phyloP scores from a whole-genome alignment of 345 rosid genomes.

The Bruguiera parviflora region DNA sequence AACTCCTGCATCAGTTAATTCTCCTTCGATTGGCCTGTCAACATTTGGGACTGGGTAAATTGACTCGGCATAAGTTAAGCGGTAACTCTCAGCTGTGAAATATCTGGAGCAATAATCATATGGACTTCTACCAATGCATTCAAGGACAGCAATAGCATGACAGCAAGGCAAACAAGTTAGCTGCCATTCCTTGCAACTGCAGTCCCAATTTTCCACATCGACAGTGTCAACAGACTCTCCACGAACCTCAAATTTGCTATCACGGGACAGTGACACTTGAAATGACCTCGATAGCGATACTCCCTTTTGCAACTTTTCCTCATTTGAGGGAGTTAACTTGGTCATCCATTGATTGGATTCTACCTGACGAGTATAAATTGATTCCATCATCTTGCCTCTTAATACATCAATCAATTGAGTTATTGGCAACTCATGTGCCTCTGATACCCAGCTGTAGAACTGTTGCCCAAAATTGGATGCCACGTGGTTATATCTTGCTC shows the following conservation, averaged over 20 bases:
- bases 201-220: conserved; percentile 64
- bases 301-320: conserved; percentile 70
- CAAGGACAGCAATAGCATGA: conserved; percentile 72
- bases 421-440: conserved; percentile 80
- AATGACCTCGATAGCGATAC: conserved; percentile 42
- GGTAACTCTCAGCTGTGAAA: conserved; percentile 54
- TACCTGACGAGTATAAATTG: conserved; percentile 61
- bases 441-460: conserved; percentile 89
- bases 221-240: conserved; percentile 59
- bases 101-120: conserved; percentile 75
- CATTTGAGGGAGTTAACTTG: conserved; percentile 66
- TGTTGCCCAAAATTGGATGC: conserved; percentile 66
- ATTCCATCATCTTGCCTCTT: conserved; percentile 83
- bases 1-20: conserved; percentile 36
- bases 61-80: conserved; percentile 56
- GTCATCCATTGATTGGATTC: conserved; percentile 73
- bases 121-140: conserved; percentile 52
- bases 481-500: conserved; percentile 77
- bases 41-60: conserved; percentile 75
- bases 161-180: conserved; percentile 74
- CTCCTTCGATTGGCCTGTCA: conserved; percentile 50
- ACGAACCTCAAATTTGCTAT: conserved; percentile 59
- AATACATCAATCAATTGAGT: conserved; percentile 74
- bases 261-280: conserved; percentile 47
- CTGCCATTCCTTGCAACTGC: conserved; percentile 82